phyloP scores from a whole-genome alignment of 108 stramenopile genomes.

The Epipyxis sp. region DNA sequence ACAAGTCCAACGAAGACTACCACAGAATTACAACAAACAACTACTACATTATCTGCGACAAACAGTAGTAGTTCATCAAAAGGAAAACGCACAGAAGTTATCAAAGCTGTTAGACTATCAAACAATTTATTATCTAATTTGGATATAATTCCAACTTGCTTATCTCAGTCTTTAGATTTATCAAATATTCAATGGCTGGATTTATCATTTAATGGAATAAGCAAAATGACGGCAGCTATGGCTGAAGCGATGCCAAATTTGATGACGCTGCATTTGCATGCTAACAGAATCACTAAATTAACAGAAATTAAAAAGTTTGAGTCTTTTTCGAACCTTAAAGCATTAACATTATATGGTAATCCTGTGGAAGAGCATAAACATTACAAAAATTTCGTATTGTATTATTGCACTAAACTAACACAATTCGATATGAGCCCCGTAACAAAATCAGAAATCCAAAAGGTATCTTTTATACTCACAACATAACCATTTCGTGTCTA shows the following conservation, averaged over 20 bases:
- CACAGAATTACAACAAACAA: not conserved
- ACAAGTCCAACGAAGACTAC: too few relatives aligned
- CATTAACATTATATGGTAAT: conserved; percentile 41
- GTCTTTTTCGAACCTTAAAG: conserved; percentile 15
- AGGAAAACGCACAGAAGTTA: not conserved
- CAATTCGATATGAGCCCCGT: conserved; percentile 26
- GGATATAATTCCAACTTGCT: not conserved
- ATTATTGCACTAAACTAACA: not conserved
- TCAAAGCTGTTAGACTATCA: conserved; percentile 19
- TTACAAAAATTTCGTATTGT: conserved; percentile 37
- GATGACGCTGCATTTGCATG: conserved; percentile 37
- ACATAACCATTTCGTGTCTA: too few relatives aligned
- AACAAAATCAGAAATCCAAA: not conserved
- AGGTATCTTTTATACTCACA: conserved; percentile 7
- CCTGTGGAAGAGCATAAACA: conserved; percentile 43
- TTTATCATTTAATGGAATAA: conserved; percentile 14
- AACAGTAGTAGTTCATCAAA: not conserved
- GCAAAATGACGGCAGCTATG: not conserved
- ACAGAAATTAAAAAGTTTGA: conserved; percentile 31
- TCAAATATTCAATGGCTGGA: conserved; percentile 23
- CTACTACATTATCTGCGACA: not conserved
- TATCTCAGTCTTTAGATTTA: not conserved
- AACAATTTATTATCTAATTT: conserved; percentile 8
- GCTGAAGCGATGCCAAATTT: conserved; percentile 10
- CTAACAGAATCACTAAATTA: conserved; percentile 36